Base-by-base conservation (phyloP, 2,329 filamentous ascomycete genomes). In the Aspergillus sp. region DNA sequence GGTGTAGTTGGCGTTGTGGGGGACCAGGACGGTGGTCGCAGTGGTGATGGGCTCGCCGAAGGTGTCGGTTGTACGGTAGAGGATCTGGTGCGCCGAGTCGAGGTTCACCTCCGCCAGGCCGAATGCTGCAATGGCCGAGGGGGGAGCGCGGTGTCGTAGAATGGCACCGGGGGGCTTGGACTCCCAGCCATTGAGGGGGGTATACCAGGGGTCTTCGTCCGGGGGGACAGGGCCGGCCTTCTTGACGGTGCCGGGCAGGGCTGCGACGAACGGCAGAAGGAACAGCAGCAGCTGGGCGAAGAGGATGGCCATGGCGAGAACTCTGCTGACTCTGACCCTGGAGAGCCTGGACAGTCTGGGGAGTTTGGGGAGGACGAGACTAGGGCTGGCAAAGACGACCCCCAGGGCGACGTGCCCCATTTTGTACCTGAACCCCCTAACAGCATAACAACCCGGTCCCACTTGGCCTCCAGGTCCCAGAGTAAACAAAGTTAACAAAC, bases 31-130 rank as follows among this genome's bases (percentile, higher is more conserved):
- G 0, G 77, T 79, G 1, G 76, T 68, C 0, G 77, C 72, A 0
- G 77, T 72, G 2, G 69, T 71, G 2, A 73, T 72, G 4, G 77
- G 68, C 2, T 74, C 66, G 19, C 69, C 68, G 12, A 67, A 64
- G 37, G 65, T 71, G 59, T 79, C 71, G 2, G 69, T 76, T 11
- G 77, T 76, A 8, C 74, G 69, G 58, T 77, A 79, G 2, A 79
- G 68, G 43, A 80, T 66, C 55, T 79, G 73, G 51, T 74, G 66
- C 3, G 64, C 56, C 6, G 59, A 54, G 4, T 55, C 58, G 5
- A 71, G 51, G 33, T 71, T 69, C 46, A 66, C 53, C 12, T 61
- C 59, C 19, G 56, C 60, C 15, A 60, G n/a, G 12, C 60, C 53
- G 37, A 70, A 64, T 7, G 62, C 62, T 1, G 67, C 65, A 45